phyloP scores from a whole-genome alignment of 495 filamentous ascomycete genomes.

The Penicillium turbatum region DNA sequence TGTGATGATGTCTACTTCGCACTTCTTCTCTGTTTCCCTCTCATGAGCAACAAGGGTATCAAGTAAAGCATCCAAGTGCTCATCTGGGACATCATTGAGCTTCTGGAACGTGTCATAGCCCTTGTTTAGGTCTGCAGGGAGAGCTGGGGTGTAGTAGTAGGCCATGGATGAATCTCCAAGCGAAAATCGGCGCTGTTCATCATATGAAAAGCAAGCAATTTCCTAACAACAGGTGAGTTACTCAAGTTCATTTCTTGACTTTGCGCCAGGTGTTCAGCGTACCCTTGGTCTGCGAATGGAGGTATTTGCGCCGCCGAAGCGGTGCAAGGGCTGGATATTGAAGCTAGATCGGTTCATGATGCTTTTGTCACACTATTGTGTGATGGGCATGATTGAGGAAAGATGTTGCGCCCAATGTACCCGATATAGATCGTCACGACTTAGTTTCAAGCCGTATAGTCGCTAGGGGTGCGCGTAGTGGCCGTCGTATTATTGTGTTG shows the following conservation, averaged over 20 bases:
- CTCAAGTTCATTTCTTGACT: background rate
- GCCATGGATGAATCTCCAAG: constrained; percentile 72
- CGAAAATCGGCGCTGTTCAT: constrained; percentile 70
- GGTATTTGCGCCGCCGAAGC: constrained; percentile 57
- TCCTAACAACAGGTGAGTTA: constrained; percentile 49
- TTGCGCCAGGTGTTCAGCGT: constrained; percentile 14
- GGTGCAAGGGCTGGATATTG: constrained; percentile 57
- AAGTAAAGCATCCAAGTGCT: constrained; percentile 83
- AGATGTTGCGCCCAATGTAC: background rate
- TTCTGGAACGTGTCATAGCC: constrained; percentile 84
- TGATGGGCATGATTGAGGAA: background rate
- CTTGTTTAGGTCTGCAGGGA: constrained; percentile 66
- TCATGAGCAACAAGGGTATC: constrained; percentile 71
- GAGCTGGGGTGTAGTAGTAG: constrained; percentile 79
- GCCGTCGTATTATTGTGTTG: background rate
- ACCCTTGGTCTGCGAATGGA: constrained; percentile 67
- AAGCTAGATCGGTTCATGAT: constrained; percentile 44
- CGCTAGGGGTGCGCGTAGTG: background rate
- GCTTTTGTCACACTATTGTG: background rate
- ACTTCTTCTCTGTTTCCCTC: constrained; percentile 56
- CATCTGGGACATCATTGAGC: constrained; percentile 74
- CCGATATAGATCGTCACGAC: background rate
- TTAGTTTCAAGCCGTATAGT: background rate
- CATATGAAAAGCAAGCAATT: constrained; percentile 87
- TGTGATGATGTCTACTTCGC: constrained; percentile 77